Evolutionary conservation across 2,329 filamentous ascomycete genomes (phyloP).

Genomic region (Fusarium oligoseptatum): DNA sequence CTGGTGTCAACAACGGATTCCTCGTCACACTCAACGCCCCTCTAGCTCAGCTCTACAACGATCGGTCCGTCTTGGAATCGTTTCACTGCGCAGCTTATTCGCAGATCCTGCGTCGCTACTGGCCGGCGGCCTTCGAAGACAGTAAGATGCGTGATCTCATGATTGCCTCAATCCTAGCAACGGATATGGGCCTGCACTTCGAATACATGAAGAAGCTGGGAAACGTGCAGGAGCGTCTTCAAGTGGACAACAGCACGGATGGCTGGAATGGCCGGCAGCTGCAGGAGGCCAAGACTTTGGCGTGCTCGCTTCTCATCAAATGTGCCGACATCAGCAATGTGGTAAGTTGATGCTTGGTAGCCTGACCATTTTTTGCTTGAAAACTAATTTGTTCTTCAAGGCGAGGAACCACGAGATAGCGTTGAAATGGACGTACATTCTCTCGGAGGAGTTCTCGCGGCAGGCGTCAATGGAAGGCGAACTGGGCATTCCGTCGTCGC

Average conservation of each 20-base stretch:
- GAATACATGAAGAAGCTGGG: conserved; percentile 93
- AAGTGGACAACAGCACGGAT: conserved; percentile 74
- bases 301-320: conserved; percentile 95
- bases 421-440: conserved; percentile 88
- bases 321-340: conserved; percentile 99
- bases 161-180: conserved; percentile 97
- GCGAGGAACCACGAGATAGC: conserved; percentile 87
- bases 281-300: conserved; percentile 81
- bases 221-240: conserved; percentile 83
- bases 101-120: conserved; percentile 92
- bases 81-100: conserved; percentile 98
- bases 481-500: conserved; percentile 86
- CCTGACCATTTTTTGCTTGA: neutral
- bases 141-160: conserved; percentile 86
- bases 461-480: conserved; percentile 94
- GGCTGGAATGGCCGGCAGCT: conserved; percentile 82
- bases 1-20: conserved; percentile 98
- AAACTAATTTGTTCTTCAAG: conserved; percentile 59
- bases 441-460: conserved; percentile 95
- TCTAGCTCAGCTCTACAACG: conserved; percentile 94
- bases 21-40: conserved; percentile 92
- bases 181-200: conserved; percentile 97
- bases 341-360: conserved; percentile 65
- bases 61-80: conserved; percentile 94
- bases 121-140: conserved; percentile 86